phyloP scores from a whole-genome alignment of 805 yeast genomes.

The Yamadazyma phyllophila region DNA sequence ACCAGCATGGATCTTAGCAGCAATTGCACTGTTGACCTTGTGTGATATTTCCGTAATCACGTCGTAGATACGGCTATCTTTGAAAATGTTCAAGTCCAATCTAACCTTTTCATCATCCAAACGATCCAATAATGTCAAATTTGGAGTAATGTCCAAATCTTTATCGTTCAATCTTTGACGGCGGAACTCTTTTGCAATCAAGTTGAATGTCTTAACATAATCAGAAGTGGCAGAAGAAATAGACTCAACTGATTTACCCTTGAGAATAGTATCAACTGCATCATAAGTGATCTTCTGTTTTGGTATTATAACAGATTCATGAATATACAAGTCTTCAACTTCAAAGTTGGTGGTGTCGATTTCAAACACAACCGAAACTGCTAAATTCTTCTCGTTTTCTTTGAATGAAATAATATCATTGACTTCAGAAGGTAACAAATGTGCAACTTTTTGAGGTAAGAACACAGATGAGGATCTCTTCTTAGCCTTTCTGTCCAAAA shows the following conservation, averaged over 20 bases:
- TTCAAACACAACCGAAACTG: slow-evolving; percentile 76
- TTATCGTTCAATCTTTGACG: slow-evolving; percentile 60
- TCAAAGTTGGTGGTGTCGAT: slow-evolving; percentile 71
- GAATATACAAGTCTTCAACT: slow-evolving; percentile 73
- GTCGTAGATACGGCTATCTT: slow-evolving; percentile 52
- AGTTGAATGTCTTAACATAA: slow-evolving; percentile 59
- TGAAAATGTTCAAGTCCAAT: slow-evolving; percentile 69
- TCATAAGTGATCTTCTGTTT: slow-evolving; percentile 53
- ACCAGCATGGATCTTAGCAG: slow-evolving; percentile 69
- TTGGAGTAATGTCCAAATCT: slow-evolving; percentile 46
- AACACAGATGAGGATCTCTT: slow-evolving; percentile 88
- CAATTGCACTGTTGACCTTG: slow-evolving; percentile 82
- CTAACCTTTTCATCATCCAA: slow-evolving; percentile 82
- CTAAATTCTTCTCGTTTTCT: slow-evolving; percentile 57
- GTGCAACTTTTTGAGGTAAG: slow-evolving; percentile 71
- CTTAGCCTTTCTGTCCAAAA: slow-evolving; percentile 83
- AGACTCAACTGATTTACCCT: slow-evolving; percentile 21
- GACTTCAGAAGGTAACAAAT: slow-evolving; percentile 66
- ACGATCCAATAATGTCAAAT: slow-evolving; percentile 68
- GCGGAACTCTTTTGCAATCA: slow-evolving; percentile 67
- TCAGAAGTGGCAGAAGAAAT: slow-evolving; percentile 59
- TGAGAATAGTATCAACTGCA: slow-evolving; percentile 53
- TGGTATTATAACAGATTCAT: slow-evolving; percentile 69
- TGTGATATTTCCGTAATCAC: slow-evolving; percentile 73
- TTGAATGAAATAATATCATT: slow-evolving; percentile 60